These are phyloP conservation scores for Ormosia emarginata DNA, from an alignment of 306 rosid genomes.

Conservation along the genomic window DNA sequence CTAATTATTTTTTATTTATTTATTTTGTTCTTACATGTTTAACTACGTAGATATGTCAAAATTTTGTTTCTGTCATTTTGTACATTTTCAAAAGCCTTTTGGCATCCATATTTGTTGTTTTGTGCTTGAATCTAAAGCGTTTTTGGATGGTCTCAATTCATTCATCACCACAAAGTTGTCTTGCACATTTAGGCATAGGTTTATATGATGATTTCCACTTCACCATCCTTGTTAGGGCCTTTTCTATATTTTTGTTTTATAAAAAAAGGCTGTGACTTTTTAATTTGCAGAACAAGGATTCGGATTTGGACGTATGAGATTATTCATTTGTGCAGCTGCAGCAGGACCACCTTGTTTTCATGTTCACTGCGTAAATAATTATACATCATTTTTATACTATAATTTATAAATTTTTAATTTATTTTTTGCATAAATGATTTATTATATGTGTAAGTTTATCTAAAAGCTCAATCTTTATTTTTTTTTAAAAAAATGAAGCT, in stretches of 20 bases:
- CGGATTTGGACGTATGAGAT: not conserved
- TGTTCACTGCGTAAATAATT: too few species aligned
- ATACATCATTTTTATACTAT: too few species aligned
- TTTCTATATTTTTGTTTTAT: not conserved
- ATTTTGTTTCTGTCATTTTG: slow-evolving; percentile 10
- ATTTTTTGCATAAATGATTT: too few species aligned
- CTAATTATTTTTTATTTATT: not conserved
- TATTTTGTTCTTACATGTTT: not conserved
- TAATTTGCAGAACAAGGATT: not conserved
- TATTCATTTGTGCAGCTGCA: not conserved
- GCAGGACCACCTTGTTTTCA: not conserved
- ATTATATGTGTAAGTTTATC: too few species aligned
- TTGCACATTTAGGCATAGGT: not conserved
- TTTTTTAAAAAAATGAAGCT: too few species aligned
- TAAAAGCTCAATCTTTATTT: too few species aligned
- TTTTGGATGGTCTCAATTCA: slow-evolving; percentile 13
- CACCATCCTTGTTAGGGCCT: not conserved
- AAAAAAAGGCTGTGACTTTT: not conserved
- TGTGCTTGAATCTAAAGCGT: not conserved
- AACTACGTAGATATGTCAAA: slow-evolving; percentile 9
- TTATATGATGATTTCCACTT: not conserved
- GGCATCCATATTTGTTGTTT: slow-evolving; percentile 30
- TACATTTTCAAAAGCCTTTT: slow-evolving; percentile 29
- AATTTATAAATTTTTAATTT: too few species aligned
- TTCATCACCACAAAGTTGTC: not conserved